Conservation (phyloP, 2,329 filamentous ascomycete genomes). For the Cercospora citrullina region DNA sequence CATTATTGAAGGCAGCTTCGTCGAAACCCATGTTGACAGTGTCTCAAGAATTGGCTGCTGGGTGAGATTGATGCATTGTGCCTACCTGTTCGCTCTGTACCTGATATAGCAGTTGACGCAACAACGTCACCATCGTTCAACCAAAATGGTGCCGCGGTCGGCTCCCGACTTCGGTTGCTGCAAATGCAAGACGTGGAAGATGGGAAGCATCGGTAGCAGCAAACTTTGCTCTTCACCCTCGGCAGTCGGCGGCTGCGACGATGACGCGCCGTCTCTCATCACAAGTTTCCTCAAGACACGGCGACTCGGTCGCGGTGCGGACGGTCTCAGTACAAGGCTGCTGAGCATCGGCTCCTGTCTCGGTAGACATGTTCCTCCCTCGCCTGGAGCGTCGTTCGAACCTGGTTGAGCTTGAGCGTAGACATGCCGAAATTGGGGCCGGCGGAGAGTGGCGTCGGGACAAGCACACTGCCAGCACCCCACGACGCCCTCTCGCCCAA, state of each 20-base stretch:
- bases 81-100: neutral
- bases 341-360: neutral
- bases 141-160: neutral
- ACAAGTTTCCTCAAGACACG: neutral
- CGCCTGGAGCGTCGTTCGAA: neutral
- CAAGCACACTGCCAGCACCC: neutral
- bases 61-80: neutral
- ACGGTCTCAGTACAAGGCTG: neutral
- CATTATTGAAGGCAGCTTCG: conserved; percentile 46
- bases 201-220: neutral
- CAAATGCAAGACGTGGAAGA: neutral
- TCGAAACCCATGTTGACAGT: conserved; percentile 14
- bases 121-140: neutral
- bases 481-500: neutral
- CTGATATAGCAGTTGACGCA: neutral
- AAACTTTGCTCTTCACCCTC: conserved; percentile 6
- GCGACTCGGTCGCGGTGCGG: neutral
- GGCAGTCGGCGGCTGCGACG: neutral
- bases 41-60: neutral
- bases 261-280: neutral
- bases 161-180: conserved; percentile 1
- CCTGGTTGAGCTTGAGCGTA: neutral
- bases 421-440: neutral
- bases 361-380: neutral
- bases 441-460: neutral